A percentile compares a stretch with the other conserved stretches of the same genome.
These are phyloP conservation scores for Chloranthus sessilifolius DNA, from an alignment of 164 flowering plant genomes.

Conservation along the genomic window DNA sequence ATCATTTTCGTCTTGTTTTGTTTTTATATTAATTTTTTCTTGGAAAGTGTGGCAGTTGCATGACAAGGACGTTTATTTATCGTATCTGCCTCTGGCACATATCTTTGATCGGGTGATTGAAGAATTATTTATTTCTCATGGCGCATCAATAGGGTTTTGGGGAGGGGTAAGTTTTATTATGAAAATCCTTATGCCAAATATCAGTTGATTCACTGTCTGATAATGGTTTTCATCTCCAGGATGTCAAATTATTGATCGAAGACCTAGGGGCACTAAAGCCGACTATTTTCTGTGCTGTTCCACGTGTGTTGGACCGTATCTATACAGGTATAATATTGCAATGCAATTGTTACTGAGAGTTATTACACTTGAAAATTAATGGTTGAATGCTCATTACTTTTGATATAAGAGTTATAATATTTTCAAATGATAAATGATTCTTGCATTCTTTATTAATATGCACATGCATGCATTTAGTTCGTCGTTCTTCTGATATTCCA, in stretches of 20 bases:
- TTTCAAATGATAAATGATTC: neutral
- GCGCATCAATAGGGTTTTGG: constrained; percentile 98
- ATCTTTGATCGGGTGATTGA: constrained; percentile 92
- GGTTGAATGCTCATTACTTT: constrained; percentile 2
- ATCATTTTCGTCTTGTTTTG: neutral
- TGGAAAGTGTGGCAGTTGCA: constrained; percentile 40
- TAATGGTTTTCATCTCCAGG: constrained; percentile 42
- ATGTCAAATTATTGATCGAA: constrained; percentile 76
- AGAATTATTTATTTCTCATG: constrained; percentile 61
- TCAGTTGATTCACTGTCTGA: too few relatives aligned
- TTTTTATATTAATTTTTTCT: neutral
- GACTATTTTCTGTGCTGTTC: constrained; percentile 87
- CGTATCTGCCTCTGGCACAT: constrained; percentile 95
- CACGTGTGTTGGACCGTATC: constrained; percentile 89
- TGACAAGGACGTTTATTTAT: constrained; percentile 67
- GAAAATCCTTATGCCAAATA: neutral
- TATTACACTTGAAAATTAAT: neutral
- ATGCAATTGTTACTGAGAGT: neutral
- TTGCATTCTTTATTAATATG: neutral
- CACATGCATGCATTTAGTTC: too few relatives aligned
- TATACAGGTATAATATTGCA: constrained; percentile 53
- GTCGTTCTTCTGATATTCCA: too few relatives aligned
- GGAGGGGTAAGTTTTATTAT: constrained; percentile 72
- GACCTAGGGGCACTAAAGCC: constrained; percentile 92
- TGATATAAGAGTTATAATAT: neutral